Evolutionary conservation across 192 early-diverging fungal species (phyloP).

Genomic region (Podila epigama): DNA sequence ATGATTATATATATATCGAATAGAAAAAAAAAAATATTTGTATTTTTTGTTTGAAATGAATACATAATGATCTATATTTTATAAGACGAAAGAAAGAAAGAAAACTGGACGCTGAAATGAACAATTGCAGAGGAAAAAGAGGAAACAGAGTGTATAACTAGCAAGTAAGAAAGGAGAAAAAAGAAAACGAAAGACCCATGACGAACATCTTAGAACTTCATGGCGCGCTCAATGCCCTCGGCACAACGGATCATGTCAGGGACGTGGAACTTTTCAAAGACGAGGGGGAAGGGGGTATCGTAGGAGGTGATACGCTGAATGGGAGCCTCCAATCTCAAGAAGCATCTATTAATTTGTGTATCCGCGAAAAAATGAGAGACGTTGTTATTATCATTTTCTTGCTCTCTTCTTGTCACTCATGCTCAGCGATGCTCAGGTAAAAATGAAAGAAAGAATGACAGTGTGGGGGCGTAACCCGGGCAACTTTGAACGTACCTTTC

Average conservation of each 20-base stretch:
- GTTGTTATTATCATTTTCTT: too few species aligned
- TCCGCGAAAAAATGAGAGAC: too few species aligned
- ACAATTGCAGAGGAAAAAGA: too few species aligned
- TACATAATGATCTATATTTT: too few species aligned
- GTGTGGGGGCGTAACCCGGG: too few species aligned
- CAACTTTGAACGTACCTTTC: constrained; percentile 56
- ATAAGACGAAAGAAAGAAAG: too few species aligned
- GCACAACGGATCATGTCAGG: constrained; percentile 83
- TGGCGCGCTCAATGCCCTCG: constrained; percentile 86
- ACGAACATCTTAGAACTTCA: constrained; percentile 66
- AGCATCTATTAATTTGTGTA: constrained; percentile 83
- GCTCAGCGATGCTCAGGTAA: too few species aligned
- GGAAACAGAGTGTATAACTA: too few species aligned
- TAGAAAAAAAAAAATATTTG: not conserved
- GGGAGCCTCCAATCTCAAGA: constrained; percentile 90
- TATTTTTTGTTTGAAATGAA: too few species aligned
- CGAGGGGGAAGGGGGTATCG: constrained; percentile 87
- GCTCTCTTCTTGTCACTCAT: too few species aligned
- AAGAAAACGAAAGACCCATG: not conserved
- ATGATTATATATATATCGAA: not conserved
- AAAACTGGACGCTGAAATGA: too few species aligned
- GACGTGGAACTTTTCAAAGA: constrained; percentile 94
- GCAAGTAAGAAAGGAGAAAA: not conserved
- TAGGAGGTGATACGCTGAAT: constrained; percentile 73
- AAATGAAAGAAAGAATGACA: not conserved